Evolutionary conservation across 2,329 filamentous ascomycete species (phyloP).

Genomic region (Neoarthrinium moseri): DNA sequence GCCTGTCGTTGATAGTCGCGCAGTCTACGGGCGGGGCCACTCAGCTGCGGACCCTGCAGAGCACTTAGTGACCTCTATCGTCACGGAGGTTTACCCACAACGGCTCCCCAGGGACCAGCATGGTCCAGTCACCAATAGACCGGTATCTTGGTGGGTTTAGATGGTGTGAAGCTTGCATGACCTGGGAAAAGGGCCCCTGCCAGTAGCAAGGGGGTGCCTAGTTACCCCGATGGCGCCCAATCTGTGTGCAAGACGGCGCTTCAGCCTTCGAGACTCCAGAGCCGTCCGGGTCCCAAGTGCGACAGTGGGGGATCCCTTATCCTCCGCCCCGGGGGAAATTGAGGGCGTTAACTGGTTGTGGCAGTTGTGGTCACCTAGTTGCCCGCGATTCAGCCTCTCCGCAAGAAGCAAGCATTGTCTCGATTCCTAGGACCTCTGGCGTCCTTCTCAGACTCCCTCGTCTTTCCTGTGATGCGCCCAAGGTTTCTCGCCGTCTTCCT

Average conservation of each 20-base stretch:
- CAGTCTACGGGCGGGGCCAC: not conserved
- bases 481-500: not conserved
- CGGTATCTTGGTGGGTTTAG: not conserved
- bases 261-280: not conserved
- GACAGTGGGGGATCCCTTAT: no score
- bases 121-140: not conserved
- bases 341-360: not conserved
- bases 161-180: not conserved
- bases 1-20: not conserved
- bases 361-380: not conserved
- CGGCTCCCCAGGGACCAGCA: not conserved
- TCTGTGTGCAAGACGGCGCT: not conserved
- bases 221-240: not conserved
- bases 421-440: not conserved
- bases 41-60: not conserved
- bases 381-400: conserved; percentile 7
- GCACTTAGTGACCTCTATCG: not conserved
- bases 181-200: not conserved
- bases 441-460: not conserved
- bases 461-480: not conserved
- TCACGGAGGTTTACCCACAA: not conserved
- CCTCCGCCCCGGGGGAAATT: not conserved
- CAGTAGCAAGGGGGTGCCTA: conserved; percentile 1
- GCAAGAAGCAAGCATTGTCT: conserved; percentile 1
- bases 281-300: no score